Evolutionary conservation across 208 protist species (phyloP).

Genomic region (Leishmania turanica): DNA sequence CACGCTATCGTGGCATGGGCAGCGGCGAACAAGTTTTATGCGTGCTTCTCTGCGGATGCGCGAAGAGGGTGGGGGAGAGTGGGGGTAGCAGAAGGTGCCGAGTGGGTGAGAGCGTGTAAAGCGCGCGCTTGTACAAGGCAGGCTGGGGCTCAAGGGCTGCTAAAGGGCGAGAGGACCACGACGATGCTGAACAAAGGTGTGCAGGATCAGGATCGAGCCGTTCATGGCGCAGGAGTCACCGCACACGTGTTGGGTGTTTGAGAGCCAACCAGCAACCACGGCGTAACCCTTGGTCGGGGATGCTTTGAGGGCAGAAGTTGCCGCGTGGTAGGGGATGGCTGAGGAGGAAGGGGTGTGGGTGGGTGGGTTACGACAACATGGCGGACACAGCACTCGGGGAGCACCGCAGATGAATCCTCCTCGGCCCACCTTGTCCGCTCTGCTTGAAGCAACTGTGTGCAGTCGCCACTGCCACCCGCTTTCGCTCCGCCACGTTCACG

Average conservation of each 20-base stretch:
- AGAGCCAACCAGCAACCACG: background rate
- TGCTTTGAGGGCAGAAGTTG: background rate
- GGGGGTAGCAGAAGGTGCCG: background rate
- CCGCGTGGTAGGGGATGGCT: background rate
- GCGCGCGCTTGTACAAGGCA: too few relatives aligned
- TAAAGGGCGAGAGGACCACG: too few relatives aligned
- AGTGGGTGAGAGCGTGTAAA: background rate
- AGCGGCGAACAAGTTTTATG: background rate
- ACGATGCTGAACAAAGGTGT: background rate
- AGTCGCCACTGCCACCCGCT: background rate
- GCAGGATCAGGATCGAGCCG: background rate
- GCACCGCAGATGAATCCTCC: background rate
- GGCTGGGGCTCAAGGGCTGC: background rate
- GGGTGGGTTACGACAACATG: background rate
- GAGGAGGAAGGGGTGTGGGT: background rate
- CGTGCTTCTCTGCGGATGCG: background rate
- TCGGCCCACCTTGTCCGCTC: background rate
- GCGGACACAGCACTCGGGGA: background rate
- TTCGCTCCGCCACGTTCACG: background rate
- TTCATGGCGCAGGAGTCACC: background rate
- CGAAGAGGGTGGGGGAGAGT: background rate
- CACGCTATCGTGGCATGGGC: too few relatives aligned
- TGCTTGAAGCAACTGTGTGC: background rate
- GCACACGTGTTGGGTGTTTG: background rate
- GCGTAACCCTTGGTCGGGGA: background rate